Evolutionary conservation across 352 stramenopile genomes (phyloP).

Genomic region (Globisporangium middletonii): DNA sequence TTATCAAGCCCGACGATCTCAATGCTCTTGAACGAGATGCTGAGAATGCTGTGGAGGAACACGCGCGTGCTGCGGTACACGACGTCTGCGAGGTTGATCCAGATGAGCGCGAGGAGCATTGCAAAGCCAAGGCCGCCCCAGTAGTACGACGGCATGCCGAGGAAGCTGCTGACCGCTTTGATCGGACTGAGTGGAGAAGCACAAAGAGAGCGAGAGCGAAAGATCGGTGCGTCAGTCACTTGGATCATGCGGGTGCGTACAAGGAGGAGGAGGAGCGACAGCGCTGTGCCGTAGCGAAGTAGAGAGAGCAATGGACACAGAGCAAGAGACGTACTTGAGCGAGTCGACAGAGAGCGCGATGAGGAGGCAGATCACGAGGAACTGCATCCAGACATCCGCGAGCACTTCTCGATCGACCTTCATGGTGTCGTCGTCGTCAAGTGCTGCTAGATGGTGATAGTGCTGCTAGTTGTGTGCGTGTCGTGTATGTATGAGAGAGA

Average conservation of each 20-base stretch:
- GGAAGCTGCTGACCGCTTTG: conserved; percentile 72
- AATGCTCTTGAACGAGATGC: conserved; percentile 97
- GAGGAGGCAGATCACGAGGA: conserved; percentile 63
- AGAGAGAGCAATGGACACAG: conserved; percentile 1
- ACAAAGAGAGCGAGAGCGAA: neutral
- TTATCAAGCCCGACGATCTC: conserved; percentile 96
- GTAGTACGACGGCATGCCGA: conserved; percentile 64
- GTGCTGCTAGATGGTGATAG: neutral
- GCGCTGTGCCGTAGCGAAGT: too few relatives aligned
- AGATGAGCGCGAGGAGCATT: conserved; percentile 65
- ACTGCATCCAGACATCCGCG: conserved; percentile 81
- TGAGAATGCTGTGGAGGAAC: conserved; percentile 97
- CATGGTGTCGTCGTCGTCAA: conserved; percentile 19
- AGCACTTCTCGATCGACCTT: conserved; percentile 79
- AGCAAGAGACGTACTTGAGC: conserved; percentile 59
- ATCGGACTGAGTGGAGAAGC: conserved; percentile 38
- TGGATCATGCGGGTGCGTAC: too few relatives aligned
- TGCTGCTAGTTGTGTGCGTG: too few relatives aligned
- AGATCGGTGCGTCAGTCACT: neutral
- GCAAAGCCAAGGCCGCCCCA: conserved; percentile 54
- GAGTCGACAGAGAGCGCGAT: conserved; percentile 81
- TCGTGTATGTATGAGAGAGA: neutral
- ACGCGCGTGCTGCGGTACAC: conserved; percentile 80
- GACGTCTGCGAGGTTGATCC: conserved; percentile 71
- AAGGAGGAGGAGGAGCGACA: too few relatives aligned